phyloP scores from a whole-genome alignment of 2,329 filamentous ascomycete species.

The Aureobasidium lini region DNA sequence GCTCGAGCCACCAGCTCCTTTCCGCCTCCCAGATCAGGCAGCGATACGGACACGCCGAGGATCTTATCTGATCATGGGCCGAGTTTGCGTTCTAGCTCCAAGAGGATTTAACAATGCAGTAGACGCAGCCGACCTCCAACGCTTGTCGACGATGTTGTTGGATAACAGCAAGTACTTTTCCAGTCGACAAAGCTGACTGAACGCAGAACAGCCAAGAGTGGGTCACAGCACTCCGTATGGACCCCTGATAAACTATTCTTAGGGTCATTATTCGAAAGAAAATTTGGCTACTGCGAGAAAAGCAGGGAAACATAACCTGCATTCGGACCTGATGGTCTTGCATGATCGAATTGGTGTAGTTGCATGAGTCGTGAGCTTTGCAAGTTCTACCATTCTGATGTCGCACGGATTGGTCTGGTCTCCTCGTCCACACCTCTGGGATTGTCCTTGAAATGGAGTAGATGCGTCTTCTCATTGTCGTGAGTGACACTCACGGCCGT shows the following conservation, averaged over 20 bases:
- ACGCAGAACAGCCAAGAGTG: background rate
- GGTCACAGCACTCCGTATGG: background rate
- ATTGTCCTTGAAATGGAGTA: too few relatives aligned
- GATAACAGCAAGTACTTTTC: too few relatives aligned
- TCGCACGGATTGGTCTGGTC: too few relatives aligned
- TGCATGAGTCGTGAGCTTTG: too few relatives aligned
- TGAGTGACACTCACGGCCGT: too few relatives aligned
- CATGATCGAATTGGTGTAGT: background rate
- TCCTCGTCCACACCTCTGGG: too few relatives aligned
- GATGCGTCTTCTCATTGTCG: too few relatives aligned
- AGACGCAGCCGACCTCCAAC: background rate
- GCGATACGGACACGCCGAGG: background rate
- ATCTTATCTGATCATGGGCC: background rate
- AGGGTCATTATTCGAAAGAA: background rate
- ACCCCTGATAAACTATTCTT: background rate
- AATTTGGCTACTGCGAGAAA: background rate
- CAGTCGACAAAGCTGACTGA: background rate
- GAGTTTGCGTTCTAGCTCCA: background rate
- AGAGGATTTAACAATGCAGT: background rate
- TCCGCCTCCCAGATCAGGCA: background rate
- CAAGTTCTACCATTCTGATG: too few relatives aligned
- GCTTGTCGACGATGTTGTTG: background rate
- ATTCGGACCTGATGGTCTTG: background rate
- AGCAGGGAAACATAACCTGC: background rate
- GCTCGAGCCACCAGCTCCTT: slow-evolving; percentile 3